These are phyloP conservation scores for Boletales sp. DNA, from an alignment of 768 basidiomycete genomes.

Conservation along the genomic window DNA sequence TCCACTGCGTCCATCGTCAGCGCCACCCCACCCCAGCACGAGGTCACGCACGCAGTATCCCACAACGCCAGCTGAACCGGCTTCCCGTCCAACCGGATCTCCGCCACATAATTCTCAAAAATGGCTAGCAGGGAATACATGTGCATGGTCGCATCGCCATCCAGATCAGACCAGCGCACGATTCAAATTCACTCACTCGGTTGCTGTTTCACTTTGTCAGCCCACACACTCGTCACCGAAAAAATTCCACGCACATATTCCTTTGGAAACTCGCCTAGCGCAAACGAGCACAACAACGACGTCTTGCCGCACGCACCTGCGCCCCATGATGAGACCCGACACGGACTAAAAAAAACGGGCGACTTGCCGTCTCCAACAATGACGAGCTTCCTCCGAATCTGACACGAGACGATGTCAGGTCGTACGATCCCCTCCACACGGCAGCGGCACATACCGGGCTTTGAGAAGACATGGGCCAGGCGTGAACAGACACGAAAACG, in stretches of 20 bases:
- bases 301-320: conserved; percentile 96
- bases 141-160: no score
- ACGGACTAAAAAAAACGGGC: not conserved
- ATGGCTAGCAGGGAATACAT: conserved; percentile 55
- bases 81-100: conserved; percentile 96
- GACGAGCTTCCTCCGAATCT: conserved; percentile 95
- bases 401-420: no score
- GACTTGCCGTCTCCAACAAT: conserved; percentile 92
- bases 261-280: conserved; percentile 90
- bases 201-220: conserved; percentile 34
- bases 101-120: conserved; percentile 98
- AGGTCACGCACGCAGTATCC: conserved; percentile 90
- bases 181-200: conserved; percentile 36
- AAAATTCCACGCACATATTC: conserved; percentile 65
- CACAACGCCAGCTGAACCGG: conserved; percentile 95
- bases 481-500: no score
- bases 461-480: conserved; percentile 43
- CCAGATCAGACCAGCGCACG: no score
- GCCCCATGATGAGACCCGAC: not conserved
- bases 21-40: not conserved
- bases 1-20: conserved; percentile 51
- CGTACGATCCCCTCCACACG: not conserved
- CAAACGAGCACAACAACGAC: conserved; percentile 85
- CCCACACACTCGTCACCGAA: no score
- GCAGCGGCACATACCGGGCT: conserved; percentile 47